Base-by-base conservation (phyloP, 2,329 filamentous ascomycete species). In the Beauveria scarabaeidicola region DNA sequence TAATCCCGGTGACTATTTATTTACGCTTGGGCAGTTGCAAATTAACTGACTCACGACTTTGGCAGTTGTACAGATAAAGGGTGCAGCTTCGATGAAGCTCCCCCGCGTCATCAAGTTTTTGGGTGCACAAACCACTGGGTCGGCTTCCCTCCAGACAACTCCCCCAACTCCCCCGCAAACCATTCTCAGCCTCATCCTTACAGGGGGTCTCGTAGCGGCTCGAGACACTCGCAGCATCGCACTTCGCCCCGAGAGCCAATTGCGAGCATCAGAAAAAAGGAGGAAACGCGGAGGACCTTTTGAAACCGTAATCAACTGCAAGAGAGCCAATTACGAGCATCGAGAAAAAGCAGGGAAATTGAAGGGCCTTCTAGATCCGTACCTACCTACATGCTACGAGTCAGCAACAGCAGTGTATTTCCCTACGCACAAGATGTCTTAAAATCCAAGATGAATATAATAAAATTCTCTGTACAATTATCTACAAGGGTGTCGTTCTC, bases 81-180 rank as follows among this genome's bases (percentile, higher is more conserved):
- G 32, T 36, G 29, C 11, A 25, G 13, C 19, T 23, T 11, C 21
- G 29, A 53, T 40, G 41, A 19, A 53, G 27, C 52, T 55, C 13
- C 52, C 38, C 52, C 52, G 52, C 52, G 52, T 29, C 52, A 55
- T 47, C 41, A 41, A 55, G 25, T 15, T 25, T 13, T 54, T 23
- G 15, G 15, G 38, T 29, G 51, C 51, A 43, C 52, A 21, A 21
- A 53, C 38, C 52, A 32, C 43, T 9, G 44, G 55, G 5, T 36
- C 32, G 32, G 11, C 32, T 36, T 36, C 32, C 17, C 17, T 17
- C 17, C 47, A 17, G 6, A 32, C 7, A 6, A n/a, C 19, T n/a
- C 40, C 52, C 38, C 52, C 23, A 44, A 50, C 32, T 41, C 21
- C 57, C 57, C 57, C 57, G 50, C 48, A 53, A 53, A 53, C 40